Conservation (phyloP, 1,284 basidiomycete species). For the Anthracocystis setariae region DNA sequence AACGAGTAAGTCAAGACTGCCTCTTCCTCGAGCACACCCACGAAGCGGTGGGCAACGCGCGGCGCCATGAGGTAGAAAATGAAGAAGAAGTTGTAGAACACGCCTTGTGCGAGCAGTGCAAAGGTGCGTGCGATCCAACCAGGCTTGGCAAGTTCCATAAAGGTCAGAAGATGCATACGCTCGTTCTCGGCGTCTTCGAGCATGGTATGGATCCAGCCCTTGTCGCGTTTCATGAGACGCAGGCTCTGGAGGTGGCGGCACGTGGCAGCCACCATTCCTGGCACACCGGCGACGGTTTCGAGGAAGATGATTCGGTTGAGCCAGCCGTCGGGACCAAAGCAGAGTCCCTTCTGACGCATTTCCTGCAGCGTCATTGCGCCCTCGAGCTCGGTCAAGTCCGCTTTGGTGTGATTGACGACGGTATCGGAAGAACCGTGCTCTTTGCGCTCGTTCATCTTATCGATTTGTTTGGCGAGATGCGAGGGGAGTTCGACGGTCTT, state of each 20-base stretch:
- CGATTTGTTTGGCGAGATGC: conserved; percentile 25
- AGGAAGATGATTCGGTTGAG: conserved; percentile 57
- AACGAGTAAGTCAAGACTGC: conserved; percentile 78
- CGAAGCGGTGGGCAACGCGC: conserved; percentile 87
- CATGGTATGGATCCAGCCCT: conserved; percentile 59
- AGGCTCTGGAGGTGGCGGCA: conserved; percentile 74
- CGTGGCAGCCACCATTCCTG: conserved; percentile 89
- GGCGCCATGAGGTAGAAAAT: conserved; percentile 82
- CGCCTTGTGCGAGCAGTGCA: conserved; percentile 74
- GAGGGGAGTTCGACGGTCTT: conserved; percentile 39
- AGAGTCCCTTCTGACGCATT: conserved; percentile 51
- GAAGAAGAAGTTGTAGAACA: conserved; percentile 69
- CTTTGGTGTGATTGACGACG: conserved; percentile 28
- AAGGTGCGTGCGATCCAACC: conserved; percentile 37
- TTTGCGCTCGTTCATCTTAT: conserved; percentile 20
- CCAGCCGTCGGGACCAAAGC: conserved; percentile 59
- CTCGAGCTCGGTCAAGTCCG: conserved; percentile 14
- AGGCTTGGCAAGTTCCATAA: conserved; percentile 41
- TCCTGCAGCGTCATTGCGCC: conserved; percentile 51
- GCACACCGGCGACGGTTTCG: conserved; percentile 80
- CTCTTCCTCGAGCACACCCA: conserved; percentile 94
- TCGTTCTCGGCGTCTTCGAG: conserved; percentile 63
- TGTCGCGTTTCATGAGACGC: conserved; percentile 53
- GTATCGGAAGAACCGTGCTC: background rate
- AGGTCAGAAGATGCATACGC: conserved; percentile 56